Evolutionary conservation across 1,284 basidiomycete species (phyloP).

Genomic region (Ceratobasidium sp.): DNA sequence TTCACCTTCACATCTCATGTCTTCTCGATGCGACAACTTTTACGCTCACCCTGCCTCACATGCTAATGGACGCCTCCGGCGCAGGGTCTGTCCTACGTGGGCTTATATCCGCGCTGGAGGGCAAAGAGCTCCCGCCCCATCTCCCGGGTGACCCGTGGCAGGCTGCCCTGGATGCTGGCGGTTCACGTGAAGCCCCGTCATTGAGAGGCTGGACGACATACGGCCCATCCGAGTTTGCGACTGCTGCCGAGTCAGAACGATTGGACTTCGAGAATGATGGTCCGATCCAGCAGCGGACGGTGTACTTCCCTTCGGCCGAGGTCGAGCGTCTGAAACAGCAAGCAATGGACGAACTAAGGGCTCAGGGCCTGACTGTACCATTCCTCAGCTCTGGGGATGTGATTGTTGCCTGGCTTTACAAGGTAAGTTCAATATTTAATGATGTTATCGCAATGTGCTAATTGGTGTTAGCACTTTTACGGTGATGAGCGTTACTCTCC

Average conservation of each 20-base stretch:
- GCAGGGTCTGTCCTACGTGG: neutral
- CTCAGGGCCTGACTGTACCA: neutral
- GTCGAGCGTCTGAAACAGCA: neutral
- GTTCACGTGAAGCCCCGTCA: neutral
- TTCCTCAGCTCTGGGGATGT: neutral
- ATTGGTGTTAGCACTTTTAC: constrained; percentile 20
- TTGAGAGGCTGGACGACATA: neutral
- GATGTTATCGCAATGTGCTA: neutral
- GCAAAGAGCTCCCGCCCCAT: neutral
- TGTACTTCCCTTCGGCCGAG: neutral
- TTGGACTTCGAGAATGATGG: neutral
- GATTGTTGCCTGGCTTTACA: neutral
- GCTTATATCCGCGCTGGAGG: neutral
- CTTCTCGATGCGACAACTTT: neutral
- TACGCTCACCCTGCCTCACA: neutral
- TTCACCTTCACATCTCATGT: neutral
- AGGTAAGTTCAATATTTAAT: neutral
- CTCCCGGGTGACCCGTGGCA: neutral
- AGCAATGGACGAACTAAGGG: neutral
- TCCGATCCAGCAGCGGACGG: neutral
- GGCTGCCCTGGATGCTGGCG: neutral
- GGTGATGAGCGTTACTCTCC: constrained; percentile 22
- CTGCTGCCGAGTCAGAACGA: neutral
- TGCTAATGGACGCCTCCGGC: neutral
- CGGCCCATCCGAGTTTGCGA: neutral